A percentile compares a stretch with the other conserved stretches of the same genome.
These are phyloP conservation scores for maize (Zea mays) DNA, from an alignment of 176 grass and related monocot species.

Conservation along the genomic window DNA sequence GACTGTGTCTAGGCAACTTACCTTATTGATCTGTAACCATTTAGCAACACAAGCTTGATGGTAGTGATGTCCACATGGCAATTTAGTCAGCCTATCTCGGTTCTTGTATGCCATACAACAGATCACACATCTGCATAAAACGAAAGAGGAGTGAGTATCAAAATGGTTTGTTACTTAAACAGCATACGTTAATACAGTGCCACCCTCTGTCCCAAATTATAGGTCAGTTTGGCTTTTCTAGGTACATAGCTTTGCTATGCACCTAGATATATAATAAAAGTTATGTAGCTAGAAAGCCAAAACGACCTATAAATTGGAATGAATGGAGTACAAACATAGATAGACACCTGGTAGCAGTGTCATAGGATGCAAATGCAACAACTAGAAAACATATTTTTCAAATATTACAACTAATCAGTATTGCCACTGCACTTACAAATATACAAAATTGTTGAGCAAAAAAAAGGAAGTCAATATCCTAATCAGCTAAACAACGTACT, in stretches of 20 bases:
- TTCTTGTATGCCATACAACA: slow-evolving; percentile 82
- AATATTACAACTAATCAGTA: neutral
- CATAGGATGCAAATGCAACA: slow-evolving; percentile 6
- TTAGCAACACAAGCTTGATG: slow-evolving; percentile 67
- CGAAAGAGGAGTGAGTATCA: slow-evolving; percentile 14
- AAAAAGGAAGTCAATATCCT: neutral
- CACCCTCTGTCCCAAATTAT: too few relatives aligned
- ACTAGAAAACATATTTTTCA: neutral
- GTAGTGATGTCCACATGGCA: slow-evolving; percentile 86
- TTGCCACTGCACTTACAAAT: neutral
- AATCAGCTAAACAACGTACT: slow-evolving; percentile 59
- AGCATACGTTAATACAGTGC: neutral
- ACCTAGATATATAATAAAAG: too few relatives aligned
- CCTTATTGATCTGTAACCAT: slow-evolving; percentile 95
- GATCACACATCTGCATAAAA: slow-evolving; percentile 80
- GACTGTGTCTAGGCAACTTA: slow-evolving; percentile 9
- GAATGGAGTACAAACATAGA: neutral
- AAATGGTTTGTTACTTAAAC: slow-evolving; percentile 10
- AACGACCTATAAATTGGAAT: too few relatives aligned
- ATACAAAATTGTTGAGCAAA: neutral
- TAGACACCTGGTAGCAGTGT: neutral
- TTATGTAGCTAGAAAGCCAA: too few relatives aligned
- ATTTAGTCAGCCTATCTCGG: slow-evolving; percentile 67
- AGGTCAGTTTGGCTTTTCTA: too few relatives aligned
- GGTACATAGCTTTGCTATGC: too few relatives aligned